Percentiles rank a stretch among this genome's conserved stretches.
phyloP scores from a whole-genome alignment of 768 basidiomycete genomes.

The Phaffia australis region DNA sequence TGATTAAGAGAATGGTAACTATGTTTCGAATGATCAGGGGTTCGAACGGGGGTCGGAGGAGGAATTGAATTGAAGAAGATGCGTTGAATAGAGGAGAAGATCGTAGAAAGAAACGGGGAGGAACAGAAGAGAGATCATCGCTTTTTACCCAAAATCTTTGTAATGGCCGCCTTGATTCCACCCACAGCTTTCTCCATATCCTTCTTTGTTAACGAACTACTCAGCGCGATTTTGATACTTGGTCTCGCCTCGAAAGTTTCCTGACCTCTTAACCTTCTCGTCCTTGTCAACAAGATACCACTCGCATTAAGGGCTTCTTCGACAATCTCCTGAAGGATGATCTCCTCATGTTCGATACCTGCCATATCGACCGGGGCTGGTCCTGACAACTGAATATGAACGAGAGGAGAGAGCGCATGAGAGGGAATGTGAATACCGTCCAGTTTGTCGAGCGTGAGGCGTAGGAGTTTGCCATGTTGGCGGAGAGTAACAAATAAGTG shows the following conservation, averaged over 20 bases:
- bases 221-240: constrained; percentile 72
- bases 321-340: constrained; percentile 77
- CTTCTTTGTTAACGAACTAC: constrained; percentile 68
- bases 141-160: constrained; percentile 49
- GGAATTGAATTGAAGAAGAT: too few relatives aligned
- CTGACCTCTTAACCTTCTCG: constrained; percentile 69
- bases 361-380: constrained; percentile 47
- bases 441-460: constrained; percentile 66
- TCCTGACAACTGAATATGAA: constrained; percentile 59
- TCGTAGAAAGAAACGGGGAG: neutral
- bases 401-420: constrained; percentile 72
- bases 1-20: too few relatives aligned
- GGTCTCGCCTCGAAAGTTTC: constrained; percentile 72
- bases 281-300: constrained; percentile 74
- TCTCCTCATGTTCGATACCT: constrained; percentile 54
- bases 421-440: constrained; percentile 67
- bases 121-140: neutral
- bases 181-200: constrained; percentile 80
- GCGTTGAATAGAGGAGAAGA: constrained; percentile 14
- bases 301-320: constrained; percentile 64
- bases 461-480: constrained; percentile 67
- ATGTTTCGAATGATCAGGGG: too few relatives aligned
- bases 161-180: constrained; percentile 60
- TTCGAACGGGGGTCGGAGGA: too few relatives aligned
- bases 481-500: constrained; percentile 64